These are phyloP conservation scores for Ophiostoma perfectum DNA, from an alignment of 2,329 filamentous ascomycete species.

Conservation along the genomic window DNA sequence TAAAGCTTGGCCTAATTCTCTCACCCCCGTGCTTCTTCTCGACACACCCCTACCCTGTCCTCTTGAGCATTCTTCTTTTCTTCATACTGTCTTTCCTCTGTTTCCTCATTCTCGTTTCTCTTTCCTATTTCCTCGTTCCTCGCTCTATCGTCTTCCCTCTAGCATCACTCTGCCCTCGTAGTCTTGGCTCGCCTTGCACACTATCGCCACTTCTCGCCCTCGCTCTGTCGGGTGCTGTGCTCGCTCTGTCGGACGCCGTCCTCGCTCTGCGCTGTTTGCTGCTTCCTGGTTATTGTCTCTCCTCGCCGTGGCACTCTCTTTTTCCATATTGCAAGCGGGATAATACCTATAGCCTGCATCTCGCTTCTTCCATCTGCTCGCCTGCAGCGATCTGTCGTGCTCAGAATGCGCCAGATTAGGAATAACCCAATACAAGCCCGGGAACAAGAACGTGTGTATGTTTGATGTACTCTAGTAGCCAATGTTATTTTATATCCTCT, in stretches of 20 bases:
- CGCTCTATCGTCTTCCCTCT: no score
- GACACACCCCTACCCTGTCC: background rate
- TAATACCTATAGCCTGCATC: no score
- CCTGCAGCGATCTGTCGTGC: background rate
- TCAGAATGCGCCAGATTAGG: background rate
- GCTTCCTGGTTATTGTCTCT: background rate
- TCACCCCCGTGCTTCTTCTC: background rate
- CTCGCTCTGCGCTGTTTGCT: background rate
- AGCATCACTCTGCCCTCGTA: background rate
- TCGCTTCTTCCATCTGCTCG: no score
- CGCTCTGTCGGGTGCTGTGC: background rate
- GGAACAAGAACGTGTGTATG: background rate
- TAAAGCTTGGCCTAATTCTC: background rate
- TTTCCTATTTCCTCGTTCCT: background rate
- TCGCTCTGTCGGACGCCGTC: background rate
- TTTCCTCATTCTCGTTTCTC: background rate
- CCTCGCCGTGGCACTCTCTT: background rate
- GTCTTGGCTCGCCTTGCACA: slow-evolving; percentile 5
- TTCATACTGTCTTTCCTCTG: background rate
- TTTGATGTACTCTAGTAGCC: background rate
- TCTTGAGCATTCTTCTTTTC: background rate
- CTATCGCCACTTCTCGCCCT: background rate
- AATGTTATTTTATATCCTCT: no score
- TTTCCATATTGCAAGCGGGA: background rate
- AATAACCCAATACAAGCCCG: background rate